Conservation (phyloP, 2,329 filamentous ascomycete genomes). For the Zymoseptoria crescenta region DNA sequence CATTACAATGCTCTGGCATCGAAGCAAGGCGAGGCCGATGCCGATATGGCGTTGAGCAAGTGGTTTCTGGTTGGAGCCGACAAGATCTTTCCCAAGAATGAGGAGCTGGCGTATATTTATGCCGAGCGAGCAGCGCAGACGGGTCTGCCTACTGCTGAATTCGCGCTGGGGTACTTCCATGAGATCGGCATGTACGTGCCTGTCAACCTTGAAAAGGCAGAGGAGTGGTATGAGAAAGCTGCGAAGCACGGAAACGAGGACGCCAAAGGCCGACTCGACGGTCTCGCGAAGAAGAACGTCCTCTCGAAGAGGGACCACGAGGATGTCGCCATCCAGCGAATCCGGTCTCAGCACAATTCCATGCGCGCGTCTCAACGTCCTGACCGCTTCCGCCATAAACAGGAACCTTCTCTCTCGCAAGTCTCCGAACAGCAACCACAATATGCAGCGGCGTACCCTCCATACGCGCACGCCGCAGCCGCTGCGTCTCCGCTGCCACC, state of each 20-base stretch:
- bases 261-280: slow-evolving; percentile 72
- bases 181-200: slow-evolving; percentile 90
- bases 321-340: slow-evolving; percentile 77
- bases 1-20: slow-evolving; percentile 95
- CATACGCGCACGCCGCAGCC: background rate
- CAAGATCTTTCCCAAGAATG: slow-evolving; percentile 87
- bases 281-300: slow-evolving; percentile 66
- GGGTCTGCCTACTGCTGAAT: slow-evolving; percentile 83
- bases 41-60: slow-evolving; percentile 91
- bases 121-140: slow-evolving; percentile 76
- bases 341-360: slow-evolving; percentile 54
- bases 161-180: slow-evolving; percentile 94
- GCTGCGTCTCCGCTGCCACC: slow-evolving; percentile 5
- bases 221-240: slow-evolving; percentile 83
- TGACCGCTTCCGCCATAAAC: slow-evolving; percentile 33
- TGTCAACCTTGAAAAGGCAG: slow-evolving; percentile 74
- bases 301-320: slow-evolving; percentile 89
- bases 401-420: slow-evolving; percentile 21
- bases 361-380: slow-evolving; percentile 41
- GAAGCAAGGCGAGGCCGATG: slow-evolving; percentile 85
- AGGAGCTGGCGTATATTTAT: slow-evolving; percentile 85
- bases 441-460: slow-evolving; percentile 7
- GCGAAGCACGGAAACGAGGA: slow-evolving; percentile 89
- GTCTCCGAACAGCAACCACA: slow-evolving; percentile 10
- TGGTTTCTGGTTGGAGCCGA: slow-evolving; percentile 98